Base-by-base conservation (phyloP, 495 filamentous ascomycete species). In the Hyaloscypha hepaticicola region DNA sequence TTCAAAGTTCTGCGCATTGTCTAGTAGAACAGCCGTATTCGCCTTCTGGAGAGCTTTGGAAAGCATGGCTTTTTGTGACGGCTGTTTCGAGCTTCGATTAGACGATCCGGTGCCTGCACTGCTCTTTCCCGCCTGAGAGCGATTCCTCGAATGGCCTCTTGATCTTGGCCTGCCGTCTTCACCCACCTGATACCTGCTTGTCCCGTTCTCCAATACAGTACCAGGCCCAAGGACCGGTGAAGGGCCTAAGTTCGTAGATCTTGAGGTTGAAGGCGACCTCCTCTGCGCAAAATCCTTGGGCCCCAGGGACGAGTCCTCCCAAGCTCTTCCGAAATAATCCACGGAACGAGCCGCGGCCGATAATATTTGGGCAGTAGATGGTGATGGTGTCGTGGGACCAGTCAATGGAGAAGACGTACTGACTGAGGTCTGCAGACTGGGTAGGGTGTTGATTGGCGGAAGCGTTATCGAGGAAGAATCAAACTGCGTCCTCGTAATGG, bases 1-100 rank as follows among this genome's bases (percentile, higher is more conserved):
- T 73, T 95, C 92, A 68, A 93, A 90, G 73, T 97, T 96, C 70
- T 93, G 90, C 4, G 91, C 92, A 79, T 96, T 96, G 74, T 99
- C 95, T 31, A 98, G 85, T 60, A 96, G 82, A 19, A 99, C 95
- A 8, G 95, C 95, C 25, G 91, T 95, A 69, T 97, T 96, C 41
- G 95, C 95, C 76, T 97, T 97, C 69, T 96, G 88, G 49, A 99
- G 78, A 7, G 95, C 95, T 72, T 89, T 92, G 4, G 93, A 95
- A 21, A 99, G 80, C 90, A 97, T 97, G 25, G 87, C 87, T 76
- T 96, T 97, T 71, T 96, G 90, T 1, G 90, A 92, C 11, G 77
- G 77, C 45, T 75, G 74, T 61, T 80, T 82, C 26, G 70, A 66
- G 45, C 62, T 67, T 52, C 65, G 48, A 63, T 51, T 58, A 24